Evolutionary conservation across 208 protist species (phyloP).

Genomic region (Acanthamoeba lenticulata): DNA sequence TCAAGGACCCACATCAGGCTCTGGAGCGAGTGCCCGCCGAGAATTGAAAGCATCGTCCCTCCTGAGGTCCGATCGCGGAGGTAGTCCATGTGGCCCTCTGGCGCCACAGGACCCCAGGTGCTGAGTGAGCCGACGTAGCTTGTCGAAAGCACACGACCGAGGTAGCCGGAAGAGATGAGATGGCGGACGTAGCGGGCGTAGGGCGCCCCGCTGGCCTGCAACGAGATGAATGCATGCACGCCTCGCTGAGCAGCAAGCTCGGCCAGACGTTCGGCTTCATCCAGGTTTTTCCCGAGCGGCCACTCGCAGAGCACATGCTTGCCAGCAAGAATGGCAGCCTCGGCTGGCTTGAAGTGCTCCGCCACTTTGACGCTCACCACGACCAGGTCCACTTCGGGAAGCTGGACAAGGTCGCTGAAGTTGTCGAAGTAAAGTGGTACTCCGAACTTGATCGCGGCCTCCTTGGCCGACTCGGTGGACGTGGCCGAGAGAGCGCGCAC

Average conservation of each 20-base stretch:
- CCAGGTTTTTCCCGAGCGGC: not conserved
- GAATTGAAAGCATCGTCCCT: not conserved
- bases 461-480: not conserved
- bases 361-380: conserved; percentile 20
- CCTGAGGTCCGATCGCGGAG: not conserved
- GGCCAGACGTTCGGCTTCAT: not conserved
- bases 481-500: not conserved
- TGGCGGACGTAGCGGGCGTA: not conserved
- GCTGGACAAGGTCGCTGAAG: not conserved
- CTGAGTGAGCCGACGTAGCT: not conserved
- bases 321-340: not conserved
- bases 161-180: not conserved
- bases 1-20: not conserved
- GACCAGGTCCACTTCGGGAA: not conserved
- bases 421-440: conserved; percentile 22
- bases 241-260: not conserved
- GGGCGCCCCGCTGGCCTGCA: not conserved
- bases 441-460: not conserved
- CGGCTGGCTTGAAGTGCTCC: not conserved
- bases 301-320: conserved; percentile 55
- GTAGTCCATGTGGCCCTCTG: not conserved
- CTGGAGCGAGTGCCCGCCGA: not conserved
- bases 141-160: not conserved
- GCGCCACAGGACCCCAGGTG: not conserved
- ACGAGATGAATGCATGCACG: not conserved